Evolutionary conservation across 2,329 filamentous ascomycete species (phyloP), one percentile per base, ranked within the genome.

Genomic region (Aspergillus novofumigatus): DNA sequence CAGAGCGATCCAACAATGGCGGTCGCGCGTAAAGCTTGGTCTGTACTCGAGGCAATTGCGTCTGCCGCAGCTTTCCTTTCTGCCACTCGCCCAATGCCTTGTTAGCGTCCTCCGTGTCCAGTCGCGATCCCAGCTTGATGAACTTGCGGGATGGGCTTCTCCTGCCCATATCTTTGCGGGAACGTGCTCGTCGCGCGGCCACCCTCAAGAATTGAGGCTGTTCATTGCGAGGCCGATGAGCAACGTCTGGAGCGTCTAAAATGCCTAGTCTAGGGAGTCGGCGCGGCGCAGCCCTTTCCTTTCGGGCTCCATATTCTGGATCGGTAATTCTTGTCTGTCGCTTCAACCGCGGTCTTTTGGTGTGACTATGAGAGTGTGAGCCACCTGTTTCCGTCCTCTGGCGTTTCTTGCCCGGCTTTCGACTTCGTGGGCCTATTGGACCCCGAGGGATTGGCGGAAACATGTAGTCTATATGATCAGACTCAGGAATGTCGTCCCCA

Each of bases 71-170:
- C 20, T 61, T 69, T 20, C 83, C 83, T 38, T 69, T 68, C 61
- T 70, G 78, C 84, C 84, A 86, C 55, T 79, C 73, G 49, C 67
- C 70, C 52, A 86, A 71, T 3, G 76, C 74, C 32, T 66, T 61
- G 52, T 78, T 80, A 7, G 81, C 81, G 63, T 86, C 83, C 50
- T 77, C 72, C 0, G 83, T 86, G 59, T 87, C 84, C 8, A 72
- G 63, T 32, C 69, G 72, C 25, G 79, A 84, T 17, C 78, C 78
- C 26, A 86, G 68, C 52, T 77, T 75, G 51, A 86, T 74, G 41
- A 80, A 72, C 62, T 86, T 85, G 51, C 72, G 70, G 23, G 72
- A 75, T 17, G 80, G 82, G 47, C 78, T 81, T 62, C 80, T 78
- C 54, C 82, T 77, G 38, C 79, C 82, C 63, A 72, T 65, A 63